These are phyloP conservation scores for Platanus orientalis DNA, from an alignment of 164 flowering plant species.

Conservation along the genomic window DNA sequence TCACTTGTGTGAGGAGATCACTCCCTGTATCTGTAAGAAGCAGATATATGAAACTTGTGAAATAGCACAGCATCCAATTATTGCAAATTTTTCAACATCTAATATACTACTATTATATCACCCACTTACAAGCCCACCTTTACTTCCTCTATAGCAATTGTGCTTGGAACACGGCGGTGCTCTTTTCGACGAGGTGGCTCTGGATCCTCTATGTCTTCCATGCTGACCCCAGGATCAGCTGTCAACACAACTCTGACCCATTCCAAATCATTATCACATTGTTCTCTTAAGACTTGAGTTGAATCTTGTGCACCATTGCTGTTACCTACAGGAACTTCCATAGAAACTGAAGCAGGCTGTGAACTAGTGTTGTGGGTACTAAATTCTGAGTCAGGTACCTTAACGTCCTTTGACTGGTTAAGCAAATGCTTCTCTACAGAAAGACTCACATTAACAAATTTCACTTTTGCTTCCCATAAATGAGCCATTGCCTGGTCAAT, in stretches of 20 bases:
- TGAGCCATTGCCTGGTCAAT: slow-evolving; percentile 98
- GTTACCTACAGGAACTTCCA: slow-evolving; percentile 3
- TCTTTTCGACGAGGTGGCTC: slow-evolving; percentile 78
- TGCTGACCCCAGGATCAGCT: slow-evolving; percentile 79
- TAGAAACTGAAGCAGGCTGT: slow-evolving; percentile 16
- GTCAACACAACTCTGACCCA: slow-evolving; percentile 86
- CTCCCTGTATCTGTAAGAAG: background rate
- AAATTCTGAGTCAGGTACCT: slow-evolving; percentile 15
- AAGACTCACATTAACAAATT: slow-evolving; percentile 68
- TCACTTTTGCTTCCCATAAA: slow-evolving; percentile 77
- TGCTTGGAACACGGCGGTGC: slow-evolving; percentile 99
- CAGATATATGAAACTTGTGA: background rate
- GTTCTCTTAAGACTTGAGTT: slow-evolving; percentile 9
- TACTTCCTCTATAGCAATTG: slow-evolving; percentile 95
- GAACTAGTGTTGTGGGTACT: slow-evolving; percentile 4
- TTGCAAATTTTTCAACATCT: slow-evolving; percentile 1
- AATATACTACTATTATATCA: slow-evolving; percentile 6
- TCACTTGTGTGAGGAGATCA: background rate
- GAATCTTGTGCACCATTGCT: slow-evolving; percentile 10
- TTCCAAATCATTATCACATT: slow-evolving; percentile 41
- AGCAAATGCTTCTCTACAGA: slow-evolving; percentile 49
- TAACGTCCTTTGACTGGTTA: slow-evolving; percentile 18
- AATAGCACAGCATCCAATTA: background rate
- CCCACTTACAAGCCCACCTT: slow-evolving; percentile 61
- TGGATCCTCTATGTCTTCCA: slow-evolving; percentile 86